Conservation (phyloP, 257 asterid species). For the Penstemon newberryi region DNA sequence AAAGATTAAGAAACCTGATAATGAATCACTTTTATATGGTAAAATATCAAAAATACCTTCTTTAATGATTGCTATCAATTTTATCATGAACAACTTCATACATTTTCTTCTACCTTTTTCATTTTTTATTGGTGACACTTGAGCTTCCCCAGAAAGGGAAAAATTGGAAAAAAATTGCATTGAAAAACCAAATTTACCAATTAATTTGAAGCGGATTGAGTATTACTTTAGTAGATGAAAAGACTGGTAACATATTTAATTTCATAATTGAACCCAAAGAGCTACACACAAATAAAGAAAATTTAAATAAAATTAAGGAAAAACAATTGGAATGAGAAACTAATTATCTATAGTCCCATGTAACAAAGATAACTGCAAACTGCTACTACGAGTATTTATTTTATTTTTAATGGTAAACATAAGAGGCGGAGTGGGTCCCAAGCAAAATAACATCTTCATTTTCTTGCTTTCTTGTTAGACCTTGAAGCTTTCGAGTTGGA, state of each 20-base stretch:
- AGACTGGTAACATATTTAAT: conserved; percentile 10
- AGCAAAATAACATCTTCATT: conserved; percentile 19
- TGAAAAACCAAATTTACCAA: too few species aligned
- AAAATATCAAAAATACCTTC: too few species aligned
- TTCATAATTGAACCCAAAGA: neutral
- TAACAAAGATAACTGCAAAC: conserved; percentile 22
- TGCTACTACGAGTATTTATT: conserved; percentile 7
- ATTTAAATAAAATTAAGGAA: neutral
- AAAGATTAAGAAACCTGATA: too few species aligned
- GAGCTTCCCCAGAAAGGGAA: too few species aligned
- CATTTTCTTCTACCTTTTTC: too few species aligned
- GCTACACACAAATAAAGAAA: conserved; percentile 15
- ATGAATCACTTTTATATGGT: too few species aligned
- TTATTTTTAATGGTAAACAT: conserved; percentile 16
- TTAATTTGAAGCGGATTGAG: too few species aligned
- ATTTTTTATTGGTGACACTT: too few species aligned
- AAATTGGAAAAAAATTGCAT: too few species aligned
- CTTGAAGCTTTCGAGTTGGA: conserved; percentile 42
- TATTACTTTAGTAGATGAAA: neutral
- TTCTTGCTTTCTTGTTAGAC: conserved; percentile 50
- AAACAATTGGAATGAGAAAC: conserved; percentile 11
- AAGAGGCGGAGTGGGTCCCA: conserved; percentile 22
- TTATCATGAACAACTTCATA: too few species aligned
- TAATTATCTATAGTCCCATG: conserved; percentile 21
- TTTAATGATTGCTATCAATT: too few species aligned